phyloP scores from a whole-genome alignment of 2,329 filamentous ascomycete species.

The Moelleriella libera region DNA sequence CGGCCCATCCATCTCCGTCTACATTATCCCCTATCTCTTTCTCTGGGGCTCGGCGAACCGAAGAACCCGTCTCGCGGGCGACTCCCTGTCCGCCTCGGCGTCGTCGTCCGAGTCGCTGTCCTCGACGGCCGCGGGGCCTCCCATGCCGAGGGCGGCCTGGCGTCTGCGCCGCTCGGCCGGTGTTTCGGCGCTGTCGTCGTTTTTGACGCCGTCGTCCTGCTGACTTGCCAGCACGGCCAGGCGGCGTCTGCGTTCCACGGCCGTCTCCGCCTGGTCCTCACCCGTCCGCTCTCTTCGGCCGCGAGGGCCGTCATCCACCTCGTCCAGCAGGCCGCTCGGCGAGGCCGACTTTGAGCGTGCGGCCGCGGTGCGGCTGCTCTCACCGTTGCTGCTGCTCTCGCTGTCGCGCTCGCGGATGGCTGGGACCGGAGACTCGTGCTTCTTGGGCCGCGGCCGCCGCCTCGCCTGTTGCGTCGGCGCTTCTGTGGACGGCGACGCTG shows the following conservation, averaged over 20 bases:
- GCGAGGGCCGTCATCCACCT: neutral
- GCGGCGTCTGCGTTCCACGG: constrained; percentile 53
- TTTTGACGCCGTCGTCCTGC: constrained; percentile 13
- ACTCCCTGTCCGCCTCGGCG: constrained; percentile 34
- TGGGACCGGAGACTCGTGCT: constrained; percentile 3
- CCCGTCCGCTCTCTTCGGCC: constrained; percentile 2
- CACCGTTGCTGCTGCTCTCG: constrained; percentile 4
- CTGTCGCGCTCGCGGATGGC: constrained; percentile 8
- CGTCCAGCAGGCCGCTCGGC: constrained; percentile 4
- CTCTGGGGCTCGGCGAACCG: constrained; percentile 39
- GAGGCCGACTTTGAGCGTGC: constrained; percentile 8
- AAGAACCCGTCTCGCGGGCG: constrained; percentile 39
- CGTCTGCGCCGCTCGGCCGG: constrained; percentile 61
- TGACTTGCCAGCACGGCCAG: constrained; percentile 36
- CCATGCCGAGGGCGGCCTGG: constrained; percentile 57
- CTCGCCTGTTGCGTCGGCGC: neutral
- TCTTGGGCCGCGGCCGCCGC: neutral
- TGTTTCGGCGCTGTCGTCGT: constrained; percentile 41
- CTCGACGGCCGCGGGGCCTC: constrained; percentile 26
- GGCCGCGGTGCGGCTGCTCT: constrained; percentile 8
- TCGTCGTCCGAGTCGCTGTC: constrained; percentile 41
- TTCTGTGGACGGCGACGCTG: neutral
- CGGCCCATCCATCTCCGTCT: too few species aligned
- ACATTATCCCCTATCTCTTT: constrained; percentile 4
- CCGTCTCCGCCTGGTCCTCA: constrained; percentile 41